These are phyloP conservation scores for Metarhizium robertsii DNA, from an alignment of 2,329 filamentous ascomycete species.

Conservation along the genomic window DNA sequence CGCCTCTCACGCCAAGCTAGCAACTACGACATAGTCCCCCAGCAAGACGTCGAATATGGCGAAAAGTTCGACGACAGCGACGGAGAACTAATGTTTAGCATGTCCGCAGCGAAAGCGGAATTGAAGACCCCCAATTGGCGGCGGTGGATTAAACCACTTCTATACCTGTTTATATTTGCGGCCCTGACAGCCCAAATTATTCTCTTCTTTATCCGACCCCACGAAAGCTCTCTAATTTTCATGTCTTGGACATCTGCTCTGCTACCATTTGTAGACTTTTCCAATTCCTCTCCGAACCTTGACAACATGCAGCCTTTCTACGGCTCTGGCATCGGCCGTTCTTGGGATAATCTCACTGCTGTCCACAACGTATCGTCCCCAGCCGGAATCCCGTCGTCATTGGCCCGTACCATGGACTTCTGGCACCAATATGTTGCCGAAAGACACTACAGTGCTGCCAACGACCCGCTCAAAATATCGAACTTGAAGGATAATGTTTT, in stretches of 20 bases:
- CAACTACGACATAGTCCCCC: conserved; percentile 14
- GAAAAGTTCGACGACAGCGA: conserved; percentile 6
- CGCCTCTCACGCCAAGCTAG: background rate
- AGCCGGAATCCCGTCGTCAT: conserved; percentile 18
- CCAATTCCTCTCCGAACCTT: conserved; percentile 16
- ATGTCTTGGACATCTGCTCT: conserved; percentile 25
- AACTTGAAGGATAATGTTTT: conserved; percentile 26
- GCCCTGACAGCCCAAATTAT: conserved; percentile 13
- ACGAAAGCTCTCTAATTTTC: conserved; percentile 21
- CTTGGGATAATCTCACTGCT: conserved; percentile 21
- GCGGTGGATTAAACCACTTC: background rate
- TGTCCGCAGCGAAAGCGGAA: background rate
- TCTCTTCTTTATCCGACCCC: conserved; percentile 15
- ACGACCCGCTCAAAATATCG: conserved; percentile 31
- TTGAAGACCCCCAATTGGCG: background rate
- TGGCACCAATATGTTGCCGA: conserved; percentile 19
- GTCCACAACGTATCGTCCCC: conserved; percentile 12
- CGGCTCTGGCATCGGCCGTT: conserved; percentile 11
- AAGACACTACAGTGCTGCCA: conserved; percentile 21
- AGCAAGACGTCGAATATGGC: conserved; percentile 14
- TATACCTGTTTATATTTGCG: conserved; percentile 9
- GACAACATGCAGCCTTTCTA: conserved; percentile 14
- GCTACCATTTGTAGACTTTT: conserved; percentile 24
- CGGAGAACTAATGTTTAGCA: conserved; percentile 2
- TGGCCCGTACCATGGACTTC: conserved; percentile 10